Percentiles rank a stretch among this genome's conserved stretches.
Evolutionary conservation across 805 yeast genomes (phyloP).

Genomic region (Ogataea pini): DNA sequence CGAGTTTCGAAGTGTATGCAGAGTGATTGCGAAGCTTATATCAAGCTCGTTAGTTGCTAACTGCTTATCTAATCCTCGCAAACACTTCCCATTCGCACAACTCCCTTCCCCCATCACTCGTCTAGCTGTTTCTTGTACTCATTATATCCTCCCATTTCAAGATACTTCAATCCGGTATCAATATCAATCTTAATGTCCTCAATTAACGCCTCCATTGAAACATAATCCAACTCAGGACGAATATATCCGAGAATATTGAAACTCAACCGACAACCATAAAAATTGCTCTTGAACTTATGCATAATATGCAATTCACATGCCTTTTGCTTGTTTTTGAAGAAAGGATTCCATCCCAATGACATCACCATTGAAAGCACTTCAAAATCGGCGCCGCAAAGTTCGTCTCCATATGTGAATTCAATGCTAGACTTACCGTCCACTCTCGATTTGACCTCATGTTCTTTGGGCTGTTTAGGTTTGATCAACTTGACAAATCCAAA

Average conservation of each 20-base stretch:
- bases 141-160: constrained; percentile 45
- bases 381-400: constrained; percentile 46
- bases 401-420: constrained; percentile 61
- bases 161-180: constrained; percentile 55
- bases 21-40: too few species aligned
- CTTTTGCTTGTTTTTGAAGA: constrained; percentile 73
- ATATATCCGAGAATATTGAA: constrained; percentile 82
- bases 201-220: constrained; percentile 78
- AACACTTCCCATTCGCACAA: too few species aligned
- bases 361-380: constrained; percentile 81
- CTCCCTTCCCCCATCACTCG: neutral
- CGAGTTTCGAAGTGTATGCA: too few species aligned
- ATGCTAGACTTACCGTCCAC: constrained; percentile 44
- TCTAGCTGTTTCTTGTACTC: constrained; percentile 27
- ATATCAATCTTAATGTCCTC: constrained; percentile 83
- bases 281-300: constrained; percentile 63
- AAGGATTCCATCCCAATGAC: constrained; percentile 97
- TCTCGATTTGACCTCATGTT: constrained; percentile 25
- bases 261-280: constrained; percentile 79
- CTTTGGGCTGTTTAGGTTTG: constrained; percentile 19
- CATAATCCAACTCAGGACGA: constrained; percentile 86
- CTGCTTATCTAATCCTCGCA: too few species aligned
- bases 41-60: too few species aligned
- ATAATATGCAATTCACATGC: constrained; percentile 87
- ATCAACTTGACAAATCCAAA: constrained; percentile 60